These are phyloP conservation scores for Cladobotryum protrusum DNA, from an alignment of 2,329 filamentous ascomycete species.

Conservation along the genomic window DNA sequence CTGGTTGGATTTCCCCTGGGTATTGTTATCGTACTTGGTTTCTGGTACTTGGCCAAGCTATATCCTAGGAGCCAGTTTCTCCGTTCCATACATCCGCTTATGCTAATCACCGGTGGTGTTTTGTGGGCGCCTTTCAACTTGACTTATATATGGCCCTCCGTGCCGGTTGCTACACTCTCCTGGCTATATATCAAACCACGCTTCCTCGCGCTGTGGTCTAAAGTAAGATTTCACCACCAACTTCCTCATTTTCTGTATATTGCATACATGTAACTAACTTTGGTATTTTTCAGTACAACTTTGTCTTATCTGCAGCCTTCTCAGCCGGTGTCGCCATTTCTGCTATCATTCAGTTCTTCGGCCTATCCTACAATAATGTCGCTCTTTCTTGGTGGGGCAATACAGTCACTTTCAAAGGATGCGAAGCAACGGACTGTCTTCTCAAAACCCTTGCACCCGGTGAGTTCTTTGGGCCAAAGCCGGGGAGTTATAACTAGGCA, in stretches of 20 bases:
- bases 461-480: conserved; percentile 22
- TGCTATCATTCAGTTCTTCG: conserved; percentile 39
- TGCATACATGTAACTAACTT: not conserved
- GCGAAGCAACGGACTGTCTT: conserved; percentile 13
- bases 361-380: conserved; percentile 25
- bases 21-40: conserved; percentile 27
- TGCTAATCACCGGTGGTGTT: conserved; percentile 34
- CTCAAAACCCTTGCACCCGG: conserved; percentile 18
- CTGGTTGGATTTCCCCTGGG: conserved; percentile 36
- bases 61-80: conserved; percentile 27
- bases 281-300: conserved; percentile 37
- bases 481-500: conserved; percentile 5
- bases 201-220: conserved; percentile 43
- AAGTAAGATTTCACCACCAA: conserved; percentile 17
- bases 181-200: conserved; percentile 42
- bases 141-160: conserved; percentile 40
- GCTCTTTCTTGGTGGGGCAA: conserved; percentile 41
- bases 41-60: conserved; percentile 30
- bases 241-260: not conserved
- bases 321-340: conserved; percentile 36
- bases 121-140: conserved; percentile 40
- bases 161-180: conserved; percentile 41
- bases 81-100: conserved; percentile 37
- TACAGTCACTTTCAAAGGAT: conserved; percentile 19
- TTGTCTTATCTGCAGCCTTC: conserved; percentile 37